phyloP scores from a whole-genome alignment of 2,329 filamentous ascomycete genomes.

The Hypoxylon sp. region DNA sequence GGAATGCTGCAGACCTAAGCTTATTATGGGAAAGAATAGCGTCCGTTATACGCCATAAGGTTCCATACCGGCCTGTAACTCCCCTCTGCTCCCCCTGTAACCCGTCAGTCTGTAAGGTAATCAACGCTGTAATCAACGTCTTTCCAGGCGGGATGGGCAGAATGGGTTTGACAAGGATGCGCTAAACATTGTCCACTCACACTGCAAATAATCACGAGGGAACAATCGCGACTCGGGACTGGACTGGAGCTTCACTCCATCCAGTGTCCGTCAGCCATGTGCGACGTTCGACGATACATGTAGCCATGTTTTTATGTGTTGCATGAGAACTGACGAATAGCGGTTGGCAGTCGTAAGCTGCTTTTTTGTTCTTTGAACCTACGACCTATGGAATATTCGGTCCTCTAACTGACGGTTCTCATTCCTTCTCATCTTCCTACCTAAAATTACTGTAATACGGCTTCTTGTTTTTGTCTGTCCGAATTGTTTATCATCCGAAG shows the following conservation, averaged over 20 bases:
- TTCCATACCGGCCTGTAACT: conserved; percentile 32
- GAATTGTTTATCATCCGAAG: conserved; percentile 34
- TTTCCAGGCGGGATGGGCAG: conserved; percentile 24
- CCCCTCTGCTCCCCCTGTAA: conserved; percentile 25
- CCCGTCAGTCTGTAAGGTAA: conserved; percentile 30
- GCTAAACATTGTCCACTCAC: conserved; percentile 42
- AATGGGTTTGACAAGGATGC: conserved; percentile 20
- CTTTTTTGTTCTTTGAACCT: conserved; percentile 13
- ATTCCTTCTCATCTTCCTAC: conserved; percentile 11
- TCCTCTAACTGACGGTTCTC: conserved; percentile 13
- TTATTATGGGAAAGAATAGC: conserved; percentile 33
- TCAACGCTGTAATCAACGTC: conserved; percentile 33
- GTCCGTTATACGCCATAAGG: conserved; percentile 34
- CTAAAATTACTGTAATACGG: conserved; percentile 1
- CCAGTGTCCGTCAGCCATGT: conserved; percentile 32
- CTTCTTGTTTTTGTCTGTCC: conserved; percentile 26
- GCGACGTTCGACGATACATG: conserved; percentile 22
- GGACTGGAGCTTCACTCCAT: conserved; percentile 29
- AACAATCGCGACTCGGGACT: conserved; percentile 46
- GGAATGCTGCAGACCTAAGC: conserved; percentile 29
- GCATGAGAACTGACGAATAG: conserved; percentile 38
- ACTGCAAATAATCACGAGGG: conserved; percentile 53
- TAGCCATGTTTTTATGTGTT: conserved; percentile 37
- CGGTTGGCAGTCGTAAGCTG: conserved; percentile 36
- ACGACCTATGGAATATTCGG: conserved; percentile 19